Evolutionary conservation across 1,284 basidiomycete species (phyloP).

Genomic region (Macrocystidia cucumis): DNA sequence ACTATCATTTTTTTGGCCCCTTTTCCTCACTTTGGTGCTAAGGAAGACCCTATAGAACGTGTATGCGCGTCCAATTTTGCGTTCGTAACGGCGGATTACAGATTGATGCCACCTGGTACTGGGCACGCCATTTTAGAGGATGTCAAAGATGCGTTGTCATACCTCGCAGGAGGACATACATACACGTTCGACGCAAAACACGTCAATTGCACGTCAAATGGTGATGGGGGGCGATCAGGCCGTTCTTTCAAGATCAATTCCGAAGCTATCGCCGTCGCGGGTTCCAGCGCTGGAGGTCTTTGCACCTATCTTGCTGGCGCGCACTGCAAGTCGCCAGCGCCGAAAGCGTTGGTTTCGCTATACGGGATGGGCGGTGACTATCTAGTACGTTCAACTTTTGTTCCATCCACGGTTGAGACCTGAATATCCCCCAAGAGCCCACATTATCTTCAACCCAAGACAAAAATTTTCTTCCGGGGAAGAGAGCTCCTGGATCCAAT

Average conservation of each 20-base stretch:
- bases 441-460: slow-evolving; percentile 28
- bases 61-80: slow-evolving; percentile 34
- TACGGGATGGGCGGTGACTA: slow-evolving; percentile 60
- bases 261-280: slow-evolving; percentile 41
- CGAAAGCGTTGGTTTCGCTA: slow-evolving; percentile 44
- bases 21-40: too few species aligned
- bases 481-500: slow-evolving; percentile 29
- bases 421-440: slow-evolving; percentile 23
- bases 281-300: slow-evolving; percentile 55
- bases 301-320: slow-evolving; percentile 55
- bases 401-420: slow-evolving; percentile 20
- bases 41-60: too few species aligned
- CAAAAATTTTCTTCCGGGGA: slow-evolving; percentile 29
- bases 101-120: slow-evolving; percentile 47
- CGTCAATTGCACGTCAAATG: too few species aligned
- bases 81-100: slow-evolving; percentile 57
- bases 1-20: too few species aligned
- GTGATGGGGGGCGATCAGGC: too few species aligned
- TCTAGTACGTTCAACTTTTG: slow-evolving; percentile 29
- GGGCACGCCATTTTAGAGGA: slow-evolving; percentile 51
- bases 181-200: neutral
- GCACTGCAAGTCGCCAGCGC: slow-evolving; percentile 39
- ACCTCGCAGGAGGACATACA: slow-evolving; percentile 20
- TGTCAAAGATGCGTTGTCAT: slow-evolving; percentile 44
- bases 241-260: slow-evolving; percentile 29